Evolutionary conservation across 2,329 filamentous ascomycete genomes (phyloP), one percentile per base, ranked within the genome.

Genomic region (Clarireedia paspali): DNA sequence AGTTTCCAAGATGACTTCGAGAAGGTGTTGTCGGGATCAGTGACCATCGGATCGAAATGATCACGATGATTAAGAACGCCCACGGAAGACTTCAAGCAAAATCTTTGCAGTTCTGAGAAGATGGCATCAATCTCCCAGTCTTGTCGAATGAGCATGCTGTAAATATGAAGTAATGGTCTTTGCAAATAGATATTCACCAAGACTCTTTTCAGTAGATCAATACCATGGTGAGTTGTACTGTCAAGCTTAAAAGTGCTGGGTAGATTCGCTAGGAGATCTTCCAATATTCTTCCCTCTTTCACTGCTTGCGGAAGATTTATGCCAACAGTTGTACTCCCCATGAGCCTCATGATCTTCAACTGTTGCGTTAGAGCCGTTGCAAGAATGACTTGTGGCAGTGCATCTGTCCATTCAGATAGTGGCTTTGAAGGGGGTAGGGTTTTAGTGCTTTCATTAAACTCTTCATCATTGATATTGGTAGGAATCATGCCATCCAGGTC

Each of bases 401-500:
- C 53, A 38, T 61, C 58, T 15, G 58, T 60, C 42, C 39, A 55
- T 42, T 59, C 53, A 17, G 46, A 27, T 17, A 58, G 39, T 17
- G 55, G 45, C 45, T 57, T 61, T 9, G 51, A 56, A 36, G 48
- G 14, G 5, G 58, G 60, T 10, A 58, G 39, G 23, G 49, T 47
- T 6, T 12, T 54, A 42, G 56, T 57, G 17, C 51, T 46, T 26
- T 60, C 56, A 23, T 57, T 56, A 30, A 62, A 49, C 6, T 59
- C 59, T 15, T 39, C 5, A 27, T 61, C 59, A 6, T 62, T 50
- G 14, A 60, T 12, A 57, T 83, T 80, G 52, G 80, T 70, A 5
- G 77, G 63, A 54, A 81, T 76, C 0, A 68, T 67, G 1, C 76
- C 75, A 58, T 81, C 78, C 53, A 75, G 80, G 54, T 79, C 74